phyloP scores from a whole-genome alignment of 331 rosid species.

The Arachis monticola region DNA sequence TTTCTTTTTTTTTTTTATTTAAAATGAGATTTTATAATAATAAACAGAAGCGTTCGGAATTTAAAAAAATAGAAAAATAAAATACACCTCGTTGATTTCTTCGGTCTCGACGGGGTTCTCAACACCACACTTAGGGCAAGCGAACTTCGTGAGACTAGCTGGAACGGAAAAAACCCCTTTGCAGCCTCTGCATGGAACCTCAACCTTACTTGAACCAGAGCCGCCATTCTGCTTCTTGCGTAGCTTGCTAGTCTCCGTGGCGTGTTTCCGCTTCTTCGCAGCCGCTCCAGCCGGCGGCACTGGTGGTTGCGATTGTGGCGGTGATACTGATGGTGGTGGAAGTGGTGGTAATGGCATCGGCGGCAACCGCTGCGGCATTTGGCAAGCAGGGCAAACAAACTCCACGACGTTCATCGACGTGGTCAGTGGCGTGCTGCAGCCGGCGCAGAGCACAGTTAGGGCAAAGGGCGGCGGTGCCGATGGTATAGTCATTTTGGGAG shows the following conservation, averaged over 20 bases:
- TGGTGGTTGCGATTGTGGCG: not conserved
- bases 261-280: not conserved
- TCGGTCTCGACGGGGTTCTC: constrained; percentile 40
- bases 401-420: constrained; percentile 35
- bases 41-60: no score
- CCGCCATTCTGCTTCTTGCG: no score
- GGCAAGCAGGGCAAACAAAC: constrained; percentile 43
- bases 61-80: no score
- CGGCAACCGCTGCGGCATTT: constrained; percentile 26
- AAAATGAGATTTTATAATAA: no score
- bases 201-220: not conserved
- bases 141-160: constrained; percentile 27
- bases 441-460: constrained; percentile 31
- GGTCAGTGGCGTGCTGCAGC: constrained; percentile 35
- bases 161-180: constrained; percentile 33
- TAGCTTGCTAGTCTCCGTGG: not conserved
- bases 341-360: not conserved
- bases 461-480: constrained; percentile 9
- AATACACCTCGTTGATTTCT: constrained; percentile 52
- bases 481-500: constrained; percentile 17
- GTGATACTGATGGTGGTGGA: constrained; percentile 19
- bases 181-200: constrained; percentile 40
- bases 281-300: not conserved
- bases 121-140: constrained; percentile 44
- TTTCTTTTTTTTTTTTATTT: no score